These are phyloP conservation scores for Aspergillus incahuasiensis DNA, from an alignment of 495 filamentous ascomycete genomes.

Conservation along the genomic window DNA sequence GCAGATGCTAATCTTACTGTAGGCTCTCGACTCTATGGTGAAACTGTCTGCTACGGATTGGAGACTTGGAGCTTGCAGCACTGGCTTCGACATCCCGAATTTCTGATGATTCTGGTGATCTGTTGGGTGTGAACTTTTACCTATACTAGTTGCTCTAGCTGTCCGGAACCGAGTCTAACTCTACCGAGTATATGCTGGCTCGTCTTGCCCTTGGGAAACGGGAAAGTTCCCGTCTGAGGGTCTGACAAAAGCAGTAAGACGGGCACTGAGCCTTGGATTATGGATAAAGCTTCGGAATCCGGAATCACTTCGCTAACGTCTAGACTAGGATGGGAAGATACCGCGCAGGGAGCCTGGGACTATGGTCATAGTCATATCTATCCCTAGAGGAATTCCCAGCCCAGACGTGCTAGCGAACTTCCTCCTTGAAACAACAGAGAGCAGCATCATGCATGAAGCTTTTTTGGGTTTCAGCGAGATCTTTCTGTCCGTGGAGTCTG, in stretches of 20 bases:
- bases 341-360: not conserved
- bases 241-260: not conserved
- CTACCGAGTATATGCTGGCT: too few relatives aligned
- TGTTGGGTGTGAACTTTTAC: not conserved
- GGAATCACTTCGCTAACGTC: not conserved
- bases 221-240: not conserved
- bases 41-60: too few relatives aligned
- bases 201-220: too few relatives aligned
- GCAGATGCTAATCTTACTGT: too few relatives aligned
- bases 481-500: not conserved
- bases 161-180: too few relatives aligned
- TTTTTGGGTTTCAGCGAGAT: not conserved
- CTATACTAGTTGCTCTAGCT: too few relatives aligned
- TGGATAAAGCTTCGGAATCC: not conserved
- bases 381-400: not conserved
- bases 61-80: too few relatives aligned
- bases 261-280: not conserved
- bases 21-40: too few relatives aligned
- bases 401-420: not conserved
- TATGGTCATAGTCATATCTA: not conserved
- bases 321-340: not conserved
- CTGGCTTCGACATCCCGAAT: too few relatives aligned
- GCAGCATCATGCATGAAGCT: not conserved
- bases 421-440: not conserved
- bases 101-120: not conserved